Evolutionary conservation across 139 green algal species (phyloP), one percentile per base, ranked within the genome.

Genomic region (Chlamydomonas sp.): DNA sequence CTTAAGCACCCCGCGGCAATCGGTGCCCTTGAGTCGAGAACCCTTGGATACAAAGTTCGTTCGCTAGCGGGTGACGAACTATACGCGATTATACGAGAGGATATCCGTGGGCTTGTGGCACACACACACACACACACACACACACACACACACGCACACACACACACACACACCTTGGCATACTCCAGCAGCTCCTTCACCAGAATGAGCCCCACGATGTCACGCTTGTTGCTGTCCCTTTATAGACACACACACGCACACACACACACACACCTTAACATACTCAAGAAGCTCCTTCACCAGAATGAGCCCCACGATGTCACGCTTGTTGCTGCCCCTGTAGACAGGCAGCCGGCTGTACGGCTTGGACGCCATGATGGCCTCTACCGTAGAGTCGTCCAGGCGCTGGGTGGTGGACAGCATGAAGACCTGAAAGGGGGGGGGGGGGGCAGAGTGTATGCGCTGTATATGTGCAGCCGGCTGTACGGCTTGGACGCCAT

Each of bases 271-370:
- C 59, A n/a, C 48, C 69, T 75, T 69, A 24, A 75, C 69, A 38
- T 76, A 71, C 59, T 75, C 69, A 39, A 75, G 69, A 35, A 92
- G 76, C 72, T 92, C 84, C 73, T 92, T 92, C 1, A 85, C 85
- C 10, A 92, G 73, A 35, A 90, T 73, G 10, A 90, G 57, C 62
- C 62, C 62, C n/a, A 69, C 10, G 37, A 69, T 58, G 35, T 69
- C 37, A 24, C 8, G 54, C 26, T 30, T 72, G 60, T 88, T 73
- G 2, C 79, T 79, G 0, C 77, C 73, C 16, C 62, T 58, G 77
- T 95, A 71, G 20, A 71, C 38, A 4, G 65, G 91, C 36, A 97
- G 87, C 54, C 91, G 77, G 67, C 74, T 88, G 84, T 96, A 69
- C 13, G 62, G 62, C 62, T 69, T 69, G 6, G 49, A 76, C 30